phyloP scores from a whole-genome alignment of 1,284 basidiomycete species.

The Melampsora larici-populina region DNA sequence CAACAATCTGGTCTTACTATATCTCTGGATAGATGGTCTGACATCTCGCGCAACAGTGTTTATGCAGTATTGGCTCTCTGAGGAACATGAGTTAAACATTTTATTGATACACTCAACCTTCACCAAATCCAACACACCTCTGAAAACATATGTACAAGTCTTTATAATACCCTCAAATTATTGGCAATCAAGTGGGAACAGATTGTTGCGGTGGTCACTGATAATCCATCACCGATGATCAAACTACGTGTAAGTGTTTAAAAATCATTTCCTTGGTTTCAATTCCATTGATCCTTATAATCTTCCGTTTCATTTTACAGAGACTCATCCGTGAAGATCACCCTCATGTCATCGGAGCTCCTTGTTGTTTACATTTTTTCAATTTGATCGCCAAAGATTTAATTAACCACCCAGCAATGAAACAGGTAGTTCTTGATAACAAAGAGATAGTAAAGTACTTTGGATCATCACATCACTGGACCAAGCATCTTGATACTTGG shows the following conservation, averaged over 20 bases:
- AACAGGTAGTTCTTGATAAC: not conserved
- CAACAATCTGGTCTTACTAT: not conserved
- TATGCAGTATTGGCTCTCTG: no score
- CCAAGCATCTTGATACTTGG: slow-evolving; percentile 12
- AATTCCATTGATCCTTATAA: not conserved
- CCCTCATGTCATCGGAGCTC: slow-evolving; percentile 10
- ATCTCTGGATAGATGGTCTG: slow-evolving; percentile 23
- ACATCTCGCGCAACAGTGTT: no score
- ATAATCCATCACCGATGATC: slow-evolving; percentile 5
- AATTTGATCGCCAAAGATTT: slow-evolving; percentile 24
- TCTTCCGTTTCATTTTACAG: not conserved
- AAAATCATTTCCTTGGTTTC: not conserved
- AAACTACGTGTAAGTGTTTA: slow-evolving; percentile 11
- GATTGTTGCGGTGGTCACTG: slow-evolving; percentile 3
- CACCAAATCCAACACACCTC: slow-evolving; percentile 13
- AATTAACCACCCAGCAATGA: slow-evolving; percentile 7
- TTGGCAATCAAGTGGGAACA: not conserved
- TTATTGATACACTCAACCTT: no score
- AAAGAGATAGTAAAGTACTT: slow-evolving; percentile 28
- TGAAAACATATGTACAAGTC: slow-evolving; percentile 4
- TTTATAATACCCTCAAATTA: not conserved
- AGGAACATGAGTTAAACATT: no score
- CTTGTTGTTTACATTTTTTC: slow-evolving; percentile 19
- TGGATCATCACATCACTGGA: slow-evolving; percentile 13
- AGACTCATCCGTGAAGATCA: slow-evolving; percentile 1